Evolutionary conservation across 192 early-diverging fungal species (phyloP).

Genomic region (Helicostylum pulchrum): DNA sequence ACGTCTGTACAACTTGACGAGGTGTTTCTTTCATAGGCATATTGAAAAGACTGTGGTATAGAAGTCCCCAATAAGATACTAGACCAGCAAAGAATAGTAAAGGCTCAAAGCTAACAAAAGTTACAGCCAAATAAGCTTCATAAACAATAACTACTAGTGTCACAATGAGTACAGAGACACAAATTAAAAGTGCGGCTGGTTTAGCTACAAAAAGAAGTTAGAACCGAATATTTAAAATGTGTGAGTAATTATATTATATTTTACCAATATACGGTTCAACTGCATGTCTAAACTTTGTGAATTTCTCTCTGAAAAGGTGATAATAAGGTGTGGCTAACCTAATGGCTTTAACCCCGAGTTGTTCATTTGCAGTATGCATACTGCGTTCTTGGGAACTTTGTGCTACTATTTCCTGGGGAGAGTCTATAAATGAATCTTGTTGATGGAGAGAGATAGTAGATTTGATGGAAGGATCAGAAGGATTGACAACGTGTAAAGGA

Average conservation of each 20-base stretch:
- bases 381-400: not conserved
- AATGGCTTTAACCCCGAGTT: not conserved
- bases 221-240: no score
- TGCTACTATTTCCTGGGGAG: not conserved
- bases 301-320: not conserved
- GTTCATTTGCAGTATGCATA: not conserved
- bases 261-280: conserved; percentile 4
- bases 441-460: not conserved
- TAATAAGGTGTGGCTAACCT: not conserved
- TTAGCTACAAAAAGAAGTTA: conserved; percentile 8
- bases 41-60: not conserved
- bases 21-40: no score
- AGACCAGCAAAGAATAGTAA: conserved; percentile 15
- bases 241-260: not conserved
- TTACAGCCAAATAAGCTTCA: conserved; percentile 13
- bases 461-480: not conserved
- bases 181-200: conserved; percentile 3
- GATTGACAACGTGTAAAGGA: conserved; percentile 6
- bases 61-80: conserved; percentile 1
- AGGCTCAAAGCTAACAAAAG: conserved; percentile 11
- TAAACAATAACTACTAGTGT: conserved; percentile 5
- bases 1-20: not conserved
- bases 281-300: not conserved
- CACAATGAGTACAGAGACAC: not conserved
- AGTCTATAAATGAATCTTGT: not conserved